phyloP scores from a whole-genome alignment of 1,284 basidiomycete genomes.

The Vanrija humicola region DNA sequence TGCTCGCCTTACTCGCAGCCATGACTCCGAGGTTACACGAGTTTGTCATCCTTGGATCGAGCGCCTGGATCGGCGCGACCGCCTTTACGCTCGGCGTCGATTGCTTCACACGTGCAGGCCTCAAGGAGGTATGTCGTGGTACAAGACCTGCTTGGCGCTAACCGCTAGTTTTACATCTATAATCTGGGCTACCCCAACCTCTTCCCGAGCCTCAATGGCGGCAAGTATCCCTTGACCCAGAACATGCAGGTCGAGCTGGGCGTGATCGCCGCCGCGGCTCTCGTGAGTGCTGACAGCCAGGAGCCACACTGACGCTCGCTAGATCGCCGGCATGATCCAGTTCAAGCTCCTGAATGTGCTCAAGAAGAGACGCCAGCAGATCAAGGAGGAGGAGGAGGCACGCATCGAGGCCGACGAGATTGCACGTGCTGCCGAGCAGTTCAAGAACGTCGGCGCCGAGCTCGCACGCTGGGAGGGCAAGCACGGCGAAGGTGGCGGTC shows the following conservation, averaged over 20 bases:
- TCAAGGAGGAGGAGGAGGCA: slow-evolving; percentile 65
- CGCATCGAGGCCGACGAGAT: slow-evolving; percentile 72
- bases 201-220: slow-evolving; percentile 70
- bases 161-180: slow-evolving; percentile 80
- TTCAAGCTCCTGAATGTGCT: slow-evolving; percentile 76
- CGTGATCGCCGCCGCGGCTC: slow-evolving; percentile 66
- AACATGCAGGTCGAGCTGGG: slow-evolving; percentile 92
- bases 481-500: slow-evolving; percentile 54
- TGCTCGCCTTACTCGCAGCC: slow-evolving; percentile 60
- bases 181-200: slow-evolving; percentile 71
- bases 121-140: slow-evolving; percentile 66
- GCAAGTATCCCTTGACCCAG: slow-evolving; percentile 78
- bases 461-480: slow-evolving; percentile 81
- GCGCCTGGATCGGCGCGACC: slow-evolving; percentile 74
- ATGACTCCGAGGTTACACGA: slow-evolving; percentile 71
- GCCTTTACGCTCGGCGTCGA: slow-evolving; percentile 88
- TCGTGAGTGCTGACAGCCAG: slow-evolving; percentile 29
- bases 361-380: slow-evolving; percentile 70
- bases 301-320: neutral
- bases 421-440: slow-evolving; percentile 65
- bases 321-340: slow-evolving; percentile 83
- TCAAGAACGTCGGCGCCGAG: slow-evolving; percentile 65
- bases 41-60: slow-evolving; percentile 72
- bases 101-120: slow-evolving; percentile 81
- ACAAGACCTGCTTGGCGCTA: slow-evolving; percentile 45